phyloP scores from a whole-genome alignment of 2,329 filamentous ascomycete species.

The Hypoxylon sp. region DNA sequence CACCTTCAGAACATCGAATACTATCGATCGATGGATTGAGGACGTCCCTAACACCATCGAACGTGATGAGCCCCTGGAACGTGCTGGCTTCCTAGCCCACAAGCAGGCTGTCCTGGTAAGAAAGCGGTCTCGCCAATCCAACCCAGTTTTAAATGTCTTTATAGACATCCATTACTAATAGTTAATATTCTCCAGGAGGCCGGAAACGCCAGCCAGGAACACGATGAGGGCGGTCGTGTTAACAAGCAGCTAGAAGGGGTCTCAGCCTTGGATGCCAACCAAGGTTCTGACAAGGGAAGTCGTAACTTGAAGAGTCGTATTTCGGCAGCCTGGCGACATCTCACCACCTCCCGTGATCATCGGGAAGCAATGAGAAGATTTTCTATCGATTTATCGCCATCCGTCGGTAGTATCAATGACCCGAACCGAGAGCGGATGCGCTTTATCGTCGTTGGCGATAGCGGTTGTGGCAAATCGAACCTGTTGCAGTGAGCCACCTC shows the following conservation, averaged over 20 bases:
- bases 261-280: conserved; percentile 21
- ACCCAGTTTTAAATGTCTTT: neutral
- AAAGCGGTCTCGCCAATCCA: neutral
- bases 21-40: conserved; percentile 51
- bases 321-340: conserved; percentile 43
- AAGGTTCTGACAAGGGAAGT: conserved; percentile 30
- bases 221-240: conserved; percentile 41
- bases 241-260: conserved; percentile 46
- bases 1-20: conserved; percentile 46
- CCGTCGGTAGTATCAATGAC: conserved; percentile 33
- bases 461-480: conserved; percentile 52
- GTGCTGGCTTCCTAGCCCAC: conserved; percentile 39
- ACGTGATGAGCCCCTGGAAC: conserved; percentile 40
- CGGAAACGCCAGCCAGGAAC: conserved; percentile 25
- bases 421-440: conserved; percentile 49
- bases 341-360: conserved; percentile 28
- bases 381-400: conserved; percentile 29
- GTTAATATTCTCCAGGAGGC: conserved; percentile 31
- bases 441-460: conserved; percentile 54
- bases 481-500: conserved; percentile 49
- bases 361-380: conserved; percentile 15
- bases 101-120: conserved; percentile 51
- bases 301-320: conserved; percentile 43
- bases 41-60: conserved; percentile 43
- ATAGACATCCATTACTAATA: neutral